A percentile compares a stretch with the other conserved stretches of the same genome.
Evolutionary conservation across 352 stramenopile species (phyloP).

Genomic region (Phytophthora pluvialis): DNA sequence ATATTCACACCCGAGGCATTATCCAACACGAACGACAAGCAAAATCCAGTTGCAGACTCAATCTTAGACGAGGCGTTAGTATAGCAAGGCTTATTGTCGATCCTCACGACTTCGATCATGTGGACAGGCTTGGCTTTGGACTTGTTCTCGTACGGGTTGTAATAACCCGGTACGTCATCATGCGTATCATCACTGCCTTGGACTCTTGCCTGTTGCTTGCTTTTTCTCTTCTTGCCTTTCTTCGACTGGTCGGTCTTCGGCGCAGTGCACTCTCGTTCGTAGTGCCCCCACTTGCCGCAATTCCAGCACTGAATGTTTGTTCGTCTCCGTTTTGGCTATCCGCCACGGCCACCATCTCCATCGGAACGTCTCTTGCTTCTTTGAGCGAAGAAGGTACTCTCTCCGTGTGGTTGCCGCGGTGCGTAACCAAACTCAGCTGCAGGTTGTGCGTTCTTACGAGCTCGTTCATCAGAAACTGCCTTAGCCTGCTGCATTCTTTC

Average conservation of each 20-base stretch:
- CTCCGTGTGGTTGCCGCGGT: not conserved
- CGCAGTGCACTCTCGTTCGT: not conserved
- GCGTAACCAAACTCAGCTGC: not conserved
- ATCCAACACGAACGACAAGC: conserved; percentile 11
- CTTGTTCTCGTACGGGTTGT: conserved; percentile 2
- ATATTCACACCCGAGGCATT: conserved; percentile 5
- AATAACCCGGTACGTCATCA: not conserved
- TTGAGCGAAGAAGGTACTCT: not conserved
- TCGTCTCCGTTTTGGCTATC: not conserved
- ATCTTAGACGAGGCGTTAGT: not conserved
- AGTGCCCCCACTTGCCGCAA: conserved; percentile 13
- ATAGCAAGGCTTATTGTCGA: not conserved
- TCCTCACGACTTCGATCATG: not conserved
- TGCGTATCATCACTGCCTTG: not conserved
- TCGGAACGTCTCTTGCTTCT: not conserved
- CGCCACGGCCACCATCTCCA: not conserved
- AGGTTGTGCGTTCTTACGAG: not conserved
- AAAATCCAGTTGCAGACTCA: not conserved
- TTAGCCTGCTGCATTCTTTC: conserved; percentile 2
- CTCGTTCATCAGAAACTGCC: not conserved
- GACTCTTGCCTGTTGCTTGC: not conserved
- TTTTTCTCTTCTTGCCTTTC: not conserved
- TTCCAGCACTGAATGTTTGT: conserved; percentile 13
- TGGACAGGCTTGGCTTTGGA: not conserved
- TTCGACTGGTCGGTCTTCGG: not conserved